Evolutionary conservation across 176 grass and related monocot genomes (phyloP), one percentile per base, ranked within the genome.

Genomic region (Avena insularis): DNA sequence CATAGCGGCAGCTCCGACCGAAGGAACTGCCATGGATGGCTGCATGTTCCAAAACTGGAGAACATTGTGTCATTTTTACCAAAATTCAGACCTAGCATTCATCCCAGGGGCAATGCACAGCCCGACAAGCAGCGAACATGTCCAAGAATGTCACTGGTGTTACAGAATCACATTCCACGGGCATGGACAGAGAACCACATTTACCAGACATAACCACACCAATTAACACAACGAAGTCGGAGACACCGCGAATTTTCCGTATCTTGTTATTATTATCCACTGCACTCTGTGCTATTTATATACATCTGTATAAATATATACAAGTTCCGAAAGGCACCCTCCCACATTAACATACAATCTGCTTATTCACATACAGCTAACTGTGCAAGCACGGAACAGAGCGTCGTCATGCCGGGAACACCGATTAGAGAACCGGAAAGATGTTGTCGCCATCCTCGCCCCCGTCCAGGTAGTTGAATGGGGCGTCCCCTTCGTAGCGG

Each of bases 401-500:
- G 72, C 45, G 20, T 2, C 16, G 54, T 21, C 46, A 62, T 69
- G 48, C 33, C 76, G 38, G 29, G 17, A 59, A 20, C 23, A 58
- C 12, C n/a, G 2, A 40, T 35, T 69, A 93, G 59, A 91, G 79
- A 14, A 62, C 29, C 1, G 91, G 96, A 11, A 98, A 98, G 19
- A 94, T 90, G 40, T 80, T 88, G 55, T 90, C 88, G 54, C 82
- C 69, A 4, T 90, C 96, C 20, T 94, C 89, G 1, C 71, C 70
- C 21, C 20, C 85, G 1, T 79, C 89, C 2, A 94, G 71, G 84
- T 86, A 93, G 79, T 87, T 92, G 87, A 96, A 98, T 35, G 90
- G 91, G 9, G 90, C 87, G 20, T 96, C 88, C 16, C 92, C 94
- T 71, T 94, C 90, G 16, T 91, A 94, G 60, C 70, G 94, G 64